Base-by-base conservation (phyloP, 1,284 basidiomycete genomes). In the Gomphus bonarii region DNA sequence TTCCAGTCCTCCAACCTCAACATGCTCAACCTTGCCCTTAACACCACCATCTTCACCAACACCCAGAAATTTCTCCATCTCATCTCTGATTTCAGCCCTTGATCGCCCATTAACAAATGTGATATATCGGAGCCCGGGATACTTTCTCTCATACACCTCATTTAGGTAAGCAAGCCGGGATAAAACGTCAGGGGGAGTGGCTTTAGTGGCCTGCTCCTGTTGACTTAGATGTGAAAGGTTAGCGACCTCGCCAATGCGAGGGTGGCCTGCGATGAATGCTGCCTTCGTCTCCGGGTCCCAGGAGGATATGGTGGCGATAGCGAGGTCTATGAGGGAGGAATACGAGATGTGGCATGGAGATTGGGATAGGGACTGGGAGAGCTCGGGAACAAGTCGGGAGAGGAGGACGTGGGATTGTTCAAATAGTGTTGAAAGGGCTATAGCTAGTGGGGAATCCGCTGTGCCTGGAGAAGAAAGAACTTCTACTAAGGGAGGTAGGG, bases 101-200 rank as follows among this genome's bases (percentile, higher is more conserved):
- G 80, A 78, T 58, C 93, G 78, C 35, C 90, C 90, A 66, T 92
- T 91, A 48, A 95, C 93, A 66, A 94, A 95, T 3, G 91, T 95
- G 70, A 95, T 88, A 66, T 91, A 95, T 28, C 86, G 76, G 59
- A 95, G 69, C 1, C 84, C 82, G 0, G 87, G 84, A 65, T 84
- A 95, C 53, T 72, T 72, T 28, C 67, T 72, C 67, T 91, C 88
- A 66, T 95, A 95, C 59, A 82, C 79, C 7, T 72, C 74, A 64
- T 95, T 95, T 52, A 95, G 77, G 62, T 84, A 76, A 38, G 66
- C 75, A 12, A 84, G 73, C 9, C 85, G 78, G 9, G 68, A 75
- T 16, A 89, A 71, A 25, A 89, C 81, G 59, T 80, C 79, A n/a
- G 83, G 81, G 8, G 82, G 75, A 12, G 85, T 85, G 20, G 73